Evolutionary conservation across 306 rosid species (phyloP).

Genomic region (Mimosa pudica): DNA sequence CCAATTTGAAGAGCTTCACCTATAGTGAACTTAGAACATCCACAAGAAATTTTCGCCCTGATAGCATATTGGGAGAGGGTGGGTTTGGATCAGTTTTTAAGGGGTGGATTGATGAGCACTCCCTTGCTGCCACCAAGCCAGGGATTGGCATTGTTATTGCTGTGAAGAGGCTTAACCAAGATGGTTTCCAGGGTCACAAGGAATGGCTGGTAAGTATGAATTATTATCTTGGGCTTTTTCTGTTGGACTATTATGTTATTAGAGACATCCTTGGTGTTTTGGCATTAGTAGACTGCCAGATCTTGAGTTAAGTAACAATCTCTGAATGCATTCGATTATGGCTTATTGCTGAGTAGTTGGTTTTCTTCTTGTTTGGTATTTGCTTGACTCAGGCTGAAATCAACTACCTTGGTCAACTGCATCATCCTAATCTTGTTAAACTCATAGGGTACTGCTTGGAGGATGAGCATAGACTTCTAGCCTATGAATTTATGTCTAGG

Average conservation of each 20-base stretch:
- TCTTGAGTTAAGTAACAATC: not conserved
- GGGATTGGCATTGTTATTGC: constrained; percentile 86
- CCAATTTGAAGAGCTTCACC: constrained; percentile 71
- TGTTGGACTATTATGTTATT: constrained; percentile 17
- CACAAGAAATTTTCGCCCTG: constrained; percentile 90
- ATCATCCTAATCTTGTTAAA: constrained; percentile 93
- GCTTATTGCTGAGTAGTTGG: constrained; percentile 26
- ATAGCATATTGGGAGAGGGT: constrained; percentile 94
- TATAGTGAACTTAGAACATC: constrained; percentile 69
- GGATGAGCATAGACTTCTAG: constrained; percentile 88
- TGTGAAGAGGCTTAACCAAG: constrained; percentile 89
- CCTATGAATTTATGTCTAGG: constrained; percentile 95
- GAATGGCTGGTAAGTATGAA: constrained; percentile 84
- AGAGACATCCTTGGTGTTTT: constrained; percentile 5
- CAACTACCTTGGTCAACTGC: constrained; percentile 89
- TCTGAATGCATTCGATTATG: constrained; percentile 26
- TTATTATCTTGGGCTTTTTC: constrained; percentile 24
- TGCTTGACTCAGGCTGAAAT: constrained; percentile 72
- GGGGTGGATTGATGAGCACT: constrained; percentile 88
- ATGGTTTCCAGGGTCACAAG: constrained; percentile 89
- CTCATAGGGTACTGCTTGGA: constrained; percentile 89
- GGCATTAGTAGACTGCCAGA: constrained; percentile 11
- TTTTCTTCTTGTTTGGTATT: constrained; percentile 26
- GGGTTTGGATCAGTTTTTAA: constrained; percentile 97
- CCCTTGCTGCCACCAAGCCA: constrained; percentile 71